Conservation (phyloP, 2,329 filamentous ascomycete species). For the Fusarium paranaense region DNA sequence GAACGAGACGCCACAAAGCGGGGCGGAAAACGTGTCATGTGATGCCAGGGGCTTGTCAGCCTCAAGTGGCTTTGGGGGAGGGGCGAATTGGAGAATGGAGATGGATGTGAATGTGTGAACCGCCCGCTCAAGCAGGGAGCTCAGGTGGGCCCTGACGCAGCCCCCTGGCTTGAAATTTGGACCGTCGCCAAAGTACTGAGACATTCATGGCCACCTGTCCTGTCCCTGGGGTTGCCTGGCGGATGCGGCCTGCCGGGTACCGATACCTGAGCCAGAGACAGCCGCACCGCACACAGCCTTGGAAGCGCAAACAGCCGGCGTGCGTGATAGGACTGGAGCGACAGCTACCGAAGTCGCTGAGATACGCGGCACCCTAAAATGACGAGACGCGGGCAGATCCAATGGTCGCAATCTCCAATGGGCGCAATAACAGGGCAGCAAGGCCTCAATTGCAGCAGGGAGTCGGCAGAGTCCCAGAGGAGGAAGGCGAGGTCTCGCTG, state of each 20-base stretch:
- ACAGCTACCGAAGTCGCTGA: slow-evolving; percentile 10
- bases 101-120: slow-evolving; percentile 10
- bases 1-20: slow-evolving; percentile 39
- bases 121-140: slow-evolving; percentile 40
- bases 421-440: not conserved
- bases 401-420: slow-evolving; percentile 10
- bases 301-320: slow-evolving; percentile 23
- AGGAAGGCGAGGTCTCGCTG: slow-evolving; percentile 35
- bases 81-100: not conserved
- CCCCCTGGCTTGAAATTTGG: slow-evolving; percentile 33
- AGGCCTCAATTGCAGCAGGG: slow-evolving; percentile 14
- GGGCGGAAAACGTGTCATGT: slow-evolving; percentile 37
- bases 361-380: slow-evolving; percentile 26
- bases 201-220: slow-evolving; percentile 29
- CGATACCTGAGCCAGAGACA: slow-evolving; percentile 23
- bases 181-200: slow-evolving; percentile 32
- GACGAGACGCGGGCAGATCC: slow-evolving; percentile 3
- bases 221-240: slow-evolving; percentile 3
- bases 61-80: slow-evolving; percentile 30
- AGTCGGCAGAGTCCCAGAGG: not conserved
- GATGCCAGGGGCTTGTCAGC: slow-evolving; percentile 28
- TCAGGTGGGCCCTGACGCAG: slow-evolving; percentile 40
- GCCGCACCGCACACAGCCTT: slow-evolving; percentile 32
- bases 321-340: slow-evolving; percentile 14
- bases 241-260: slow-evolving; percentile 21